Evolutionary conservation across 2,329 filamentous ascomycete genomes (phyloP), one percentile per base, ranked within the genome.

Genomic region (Pseudopithomyces chartarum): DNA sequence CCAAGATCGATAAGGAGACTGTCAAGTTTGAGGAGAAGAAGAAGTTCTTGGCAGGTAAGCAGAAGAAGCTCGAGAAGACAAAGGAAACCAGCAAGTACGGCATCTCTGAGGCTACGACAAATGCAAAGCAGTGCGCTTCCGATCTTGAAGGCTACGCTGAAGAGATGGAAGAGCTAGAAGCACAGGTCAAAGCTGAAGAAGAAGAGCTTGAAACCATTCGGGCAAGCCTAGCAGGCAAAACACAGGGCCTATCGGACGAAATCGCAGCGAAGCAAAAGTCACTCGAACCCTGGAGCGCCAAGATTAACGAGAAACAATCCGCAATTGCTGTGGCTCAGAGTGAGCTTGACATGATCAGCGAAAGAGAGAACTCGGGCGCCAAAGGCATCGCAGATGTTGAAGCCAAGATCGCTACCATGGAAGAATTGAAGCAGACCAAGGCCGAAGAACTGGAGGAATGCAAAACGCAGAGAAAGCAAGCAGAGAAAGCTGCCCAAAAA

Each of bases 21-120:
- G 95, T 99, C 77, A 99, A 99, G 72, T 93, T 96, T 64, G 94
- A 98, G 63, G 96, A 99, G 77, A 98, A 98, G 82, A 89, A 90
- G 74, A 99, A 99, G 74, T 98, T 98, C 76, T 79, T 99, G 63
- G 82, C 85, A 2, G 89, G 89, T 69, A 99, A 99, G 80, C 89
- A 91, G 67, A 97, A 95, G 81, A 99, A 99, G 79, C 84, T 97
- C 13, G 92, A 98, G 64, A 98, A 97, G 79, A 85, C 89, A 0
- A 90, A 95, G 59, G 83, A 87, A 53, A 89, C 88, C 44, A 91
- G 91, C 57, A 90, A 91, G 61, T 87, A 89, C 56, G 87, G 89
- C 6, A 85, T 87, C 0, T 84, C 85, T 0, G 92, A 96, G 66
- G 90, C 92, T 3, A 85, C 88, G 36, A 88, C 90, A 60, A 86